A percentile compares a stretch with the other conserved stretches of the same genome.
Evolutionary conservation across 1,284 basidiomycete species (phyloP).

Genomic region (Naganishia liquefaciens): DNA sequence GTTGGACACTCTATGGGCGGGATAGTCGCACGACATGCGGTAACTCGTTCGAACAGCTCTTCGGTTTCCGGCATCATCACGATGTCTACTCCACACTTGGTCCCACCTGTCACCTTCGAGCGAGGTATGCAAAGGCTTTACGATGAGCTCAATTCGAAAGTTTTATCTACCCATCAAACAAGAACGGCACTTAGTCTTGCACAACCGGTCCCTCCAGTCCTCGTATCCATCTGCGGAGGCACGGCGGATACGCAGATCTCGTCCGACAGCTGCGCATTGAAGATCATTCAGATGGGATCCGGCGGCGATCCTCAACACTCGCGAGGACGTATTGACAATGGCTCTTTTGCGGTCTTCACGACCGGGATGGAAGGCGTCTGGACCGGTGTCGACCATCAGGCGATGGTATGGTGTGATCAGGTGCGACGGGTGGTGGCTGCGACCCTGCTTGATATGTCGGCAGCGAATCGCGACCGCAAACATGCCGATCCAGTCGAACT

Average conservation of each 20-base stretch:
- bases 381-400: conserved; percentile 93
- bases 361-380: conserved; percentile 84
- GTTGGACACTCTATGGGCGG: conserved; percentile 99
- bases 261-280: conserved; percentile 82
- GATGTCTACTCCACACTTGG: conserved; percentile 87
- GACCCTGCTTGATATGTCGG: conserved; percentile 66
- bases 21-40: conserved; percentile 68
- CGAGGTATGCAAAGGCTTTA: conserved; percentile 76
- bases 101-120: conserved; percentile 87
- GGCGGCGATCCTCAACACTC: conserved; percentile 31
- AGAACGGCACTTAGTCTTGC: conserved; percentile 39
- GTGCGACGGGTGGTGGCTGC: conserved; percentile 84
- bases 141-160: conserved; percentile 47
- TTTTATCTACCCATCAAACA: background rate
- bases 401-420: conserved; percentile 99
- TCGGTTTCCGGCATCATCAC: conserved; percentile 80
- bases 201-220: conserved; percentile 58
- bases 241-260: conserved; percentile 88
- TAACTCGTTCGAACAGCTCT: conserved; percentile 64
- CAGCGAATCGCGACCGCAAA: background rate
- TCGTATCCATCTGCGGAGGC: conserved; percentile 88
- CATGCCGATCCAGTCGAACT: background rate
- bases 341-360: conserved; percentile 77
- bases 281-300: conserved; percentile 38
- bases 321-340: conserved; percentile 41